phyloP scores from a whole-genome alignment of 371 early-diverging fungal genomes.

The Choanephora cucurbitarum region DNA sequence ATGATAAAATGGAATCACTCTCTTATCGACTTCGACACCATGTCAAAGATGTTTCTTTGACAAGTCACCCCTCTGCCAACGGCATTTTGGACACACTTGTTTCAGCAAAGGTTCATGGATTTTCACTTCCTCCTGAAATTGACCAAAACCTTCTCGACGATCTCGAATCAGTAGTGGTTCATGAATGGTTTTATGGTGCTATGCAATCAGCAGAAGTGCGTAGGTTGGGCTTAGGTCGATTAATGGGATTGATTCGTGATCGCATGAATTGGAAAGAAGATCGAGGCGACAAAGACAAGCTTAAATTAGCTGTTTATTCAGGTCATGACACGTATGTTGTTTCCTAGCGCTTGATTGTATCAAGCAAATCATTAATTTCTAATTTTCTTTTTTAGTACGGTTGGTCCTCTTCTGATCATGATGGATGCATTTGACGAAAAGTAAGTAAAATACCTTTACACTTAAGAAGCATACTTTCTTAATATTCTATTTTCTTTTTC shows the following conservation, averaged over 20 bases:
- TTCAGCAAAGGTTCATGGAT: slow-evolving; percentile 50
- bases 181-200: slow-evolving; percentile 48
- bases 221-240: slow-evolving; percentile 55
- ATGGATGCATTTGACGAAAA: slow-evolving; percentile 54
- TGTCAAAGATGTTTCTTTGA: slow-evolving; percentile 42
- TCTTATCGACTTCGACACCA: slow-evolving; percentile 31
- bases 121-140: slow-evolving; percentile 54
- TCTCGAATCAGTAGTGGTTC: slow-evolving; percentile 41
- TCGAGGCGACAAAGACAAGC: slow-evolving; percentile 34
- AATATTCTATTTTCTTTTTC: too few species aligned
- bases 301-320: slow-evolving; percentile 69
- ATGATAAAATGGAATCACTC: slow-evolving; percentile 33
- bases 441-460: slow-evolving; percentile 27
- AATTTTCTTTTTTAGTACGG: slow-evolving; percentile 43
- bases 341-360: neutral
- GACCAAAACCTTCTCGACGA: slow-evolving; percentile 28
- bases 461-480: neutral
- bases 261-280: slow-evolving; percentile 39
- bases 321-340: slow-evolving; percentile 73
- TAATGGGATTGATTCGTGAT: slow-evolving; percentile 55
- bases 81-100: slow-evolving; percentile 51
- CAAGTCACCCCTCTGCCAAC: slow-evolving; percentile 54
- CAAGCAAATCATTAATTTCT: neutral
- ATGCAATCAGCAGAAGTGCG: slow-evolving; percentile 37
- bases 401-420: slow-evolving; percentile 65